Base-by-base conservation (phyloP, 192 early-diverging fungal genomes). In the Podila epigama region DNA sequence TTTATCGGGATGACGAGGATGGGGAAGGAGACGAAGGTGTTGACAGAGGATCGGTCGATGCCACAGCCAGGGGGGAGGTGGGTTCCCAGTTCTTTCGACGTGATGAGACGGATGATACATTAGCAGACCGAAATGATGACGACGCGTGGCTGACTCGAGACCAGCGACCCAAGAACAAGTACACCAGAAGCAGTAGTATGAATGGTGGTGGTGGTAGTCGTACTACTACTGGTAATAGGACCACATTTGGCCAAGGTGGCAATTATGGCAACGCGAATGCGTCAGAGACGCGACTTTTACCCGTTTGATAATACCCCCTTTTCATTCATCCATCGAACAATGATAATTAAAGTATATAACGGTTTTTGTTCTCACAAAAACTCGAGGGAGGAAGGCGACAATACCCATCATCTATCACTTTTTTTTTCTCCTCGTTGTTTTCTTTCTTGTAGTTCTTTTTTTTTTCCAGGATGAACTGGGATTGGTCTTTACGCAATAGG, bases 1-100 rank as follows among this genome's bases (percentile, higher is more conserved):
- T 27, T 3, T 58, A 63, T 27, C 37, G 40, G 28, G 60, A 73
- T 34, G 59, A 58, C 15, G 53, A 60, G 22, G 63, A 60, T 16
- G 62, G 15, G 8, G 39, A 41, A 41, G 39, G 22, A 13, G 18
- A 51, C 22, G 22, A 56, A 20, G 29, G 18, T 0, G 25, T 33
- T 48, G 22, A 12, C n/a, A 32, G 6, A 58, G 41, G 48, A 57
- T 51, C 56, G 33, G 27, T 25, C 10, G 64, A 40, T 1, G 9
- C 57, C 20, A 33, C 27, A 4, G 68, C 15, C 8, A 36, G 33
- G 9, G 58, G 34, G 22, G 39, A 34, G 6, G 20, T 59, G 34
- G 58, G 36, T 22, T n/a, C n/a, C n/a, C 58, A 59, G 10, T 59
- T 59, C 34, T 58, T 58, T 18, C 56, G 56, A 31, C 56, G 25